Conservation (phyloP, 352 stramenopile species). For the Halophytophthora batemanensis region DNA sequence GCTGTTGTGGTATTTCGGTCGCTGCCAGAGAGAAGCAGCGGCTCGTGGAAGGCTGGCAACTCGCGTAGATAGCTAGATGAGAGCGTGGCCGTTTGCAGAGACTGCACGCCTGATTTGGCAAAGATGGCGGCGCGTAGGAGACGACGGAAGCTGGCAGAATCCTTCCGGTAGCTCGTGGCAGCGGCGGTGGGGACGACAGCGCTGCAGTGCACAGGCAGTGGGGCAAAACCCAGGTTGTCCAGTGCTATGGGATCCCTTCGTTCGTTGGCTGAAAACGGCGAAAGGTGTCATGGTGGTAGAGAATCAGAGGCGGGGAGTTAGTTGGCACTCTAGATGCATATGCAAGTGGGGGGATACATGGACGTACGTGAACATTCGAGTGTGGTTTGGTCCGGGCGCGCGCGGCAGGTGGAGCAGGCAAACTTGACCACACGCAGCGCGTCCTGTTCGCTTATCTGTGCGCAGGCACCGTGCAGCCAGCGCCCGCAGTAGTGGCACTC, state of each 20-base stretch:
- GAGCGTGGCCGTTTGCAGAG: constrained; percentile 26
- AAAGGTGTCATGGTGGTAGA: not conserved
- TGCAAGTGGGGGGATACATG: not conserved
- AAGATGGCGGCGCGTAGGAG: constrained; percentile 45
- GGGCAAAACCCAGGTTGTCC: constrained; percentile 36
- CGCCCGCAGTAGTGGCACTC: constrained; percentile 64
- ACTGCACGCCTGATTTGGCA: constrained; percentile 46
- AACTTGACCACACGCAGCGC: constrained; percentile 57
- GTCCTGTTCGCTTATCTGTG: constrained; percentile 51
- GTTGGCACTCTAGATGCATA: not conserved
- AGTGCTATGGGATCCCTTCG: constrained; percentile 9
- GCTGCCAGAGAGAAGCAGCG: constrained; percentile 37
- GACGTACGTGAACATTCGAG: constrained; percentile 36
- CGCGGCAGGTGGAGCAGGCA: constrained; percentile 39
- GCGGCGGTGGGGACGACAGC: constrained; percentile 12
- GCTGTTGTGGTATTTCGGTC: constrained; percentile 29
- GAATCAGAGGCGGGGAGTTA: not conserved
- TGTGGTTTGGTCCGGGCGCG: constrained; percentile 33
- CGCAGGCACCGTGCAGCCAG: constrained; percentile 63
- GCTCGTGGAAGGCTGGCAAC: constrained; percentile 38
- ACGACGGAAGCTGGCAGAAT: constrained; percentile 42
- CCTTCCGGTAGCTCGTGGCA: constrained; percentile 40
- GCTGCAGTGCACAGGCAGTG: constrained; percentile 39
- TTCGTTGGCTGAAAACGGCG: constrained; percentile 2
- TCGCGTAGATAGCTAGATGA: constrained; percentile 34